Evolutionary conservation across 2,329 filamentous ascomycete species (phyloP).

Genomic region (Fusarium sp.): DNA sequence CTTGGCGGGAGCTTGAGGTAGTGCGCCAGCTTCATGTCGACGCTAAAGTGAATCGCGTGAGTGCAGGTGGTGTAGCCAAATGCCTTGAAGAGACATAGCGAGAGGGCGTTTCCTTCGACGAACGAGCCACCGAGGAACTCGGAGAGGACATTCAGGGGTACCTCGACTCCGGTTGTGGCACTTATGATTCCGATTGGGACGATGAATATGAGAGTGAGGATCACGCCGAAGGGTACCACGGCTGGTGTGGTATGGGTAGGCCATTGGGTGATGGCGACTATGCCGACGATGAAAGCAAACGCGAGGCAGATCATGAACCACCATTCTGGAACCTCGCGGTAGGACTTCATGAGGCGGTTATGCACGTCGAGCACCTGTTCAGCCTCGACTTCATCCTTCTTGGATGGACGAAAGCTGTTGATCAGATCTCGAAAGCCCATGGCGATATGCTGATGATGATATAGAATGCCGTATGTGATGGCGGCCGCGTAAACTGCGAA

Average conservation of each 20-base stretch:
- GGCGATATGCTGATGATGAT: slow-evolving; percentile 54
- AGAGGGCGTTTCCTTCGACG: slow-evolving; percentile 58
- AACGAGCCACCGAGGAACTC: slow-evolving; percentile 61
- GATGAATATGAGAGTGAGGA: slow-evolving; percentile 56
- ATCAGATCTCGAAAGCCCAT: slow-evolving; percentile 51
- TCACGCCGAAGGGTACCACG: slow-evolving; percentile 58
- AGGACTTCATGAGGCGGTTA: slow-evolving; percentile 60
- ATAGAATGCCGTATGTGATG: slow-evolving; percentile 55
- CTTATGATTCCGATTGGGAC: slow-evolving; percentile 59
- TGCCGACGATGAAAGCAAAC: slow-evolving; percentile 50
- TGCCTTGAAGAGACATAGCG: slow-evolving; percentile 62
- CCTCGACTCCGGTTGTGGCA: slow-evolving; percentile 57
- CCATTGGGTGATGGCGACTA: slow-evolving; percentile 52
- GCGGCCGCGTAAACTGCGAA: slow-evolving; percentile 57
- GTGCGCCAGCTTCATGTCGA: slow-evolving; percentile 53
- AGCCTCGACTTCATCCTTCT: slow-evolving; percentile 38
- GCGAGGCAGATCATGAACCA: slow-evolving; percentile 56
- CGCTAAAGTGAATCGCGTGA: slow-evolving; percentile 53
- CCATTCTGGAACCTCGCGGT: slow-evolving; percentile 62
- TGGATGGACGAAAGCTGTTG: slow-evolving; percentile 44
- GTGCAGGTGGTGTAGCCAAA: slow-evolving; percentile 52
- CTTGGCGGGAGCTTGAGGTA: slow-evolving; percentile 61
- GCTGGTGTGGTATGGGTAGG: slow-evolving; percentile 57
- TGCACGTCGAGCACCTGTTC: slow-evolving; percentile 54
- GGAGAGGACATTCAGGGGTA: slow-evolving; percentile 60